phyloP scores from a whole-genome alignment of 805 yeast species.

The Metschnikowia cerradonensis region DNA sequence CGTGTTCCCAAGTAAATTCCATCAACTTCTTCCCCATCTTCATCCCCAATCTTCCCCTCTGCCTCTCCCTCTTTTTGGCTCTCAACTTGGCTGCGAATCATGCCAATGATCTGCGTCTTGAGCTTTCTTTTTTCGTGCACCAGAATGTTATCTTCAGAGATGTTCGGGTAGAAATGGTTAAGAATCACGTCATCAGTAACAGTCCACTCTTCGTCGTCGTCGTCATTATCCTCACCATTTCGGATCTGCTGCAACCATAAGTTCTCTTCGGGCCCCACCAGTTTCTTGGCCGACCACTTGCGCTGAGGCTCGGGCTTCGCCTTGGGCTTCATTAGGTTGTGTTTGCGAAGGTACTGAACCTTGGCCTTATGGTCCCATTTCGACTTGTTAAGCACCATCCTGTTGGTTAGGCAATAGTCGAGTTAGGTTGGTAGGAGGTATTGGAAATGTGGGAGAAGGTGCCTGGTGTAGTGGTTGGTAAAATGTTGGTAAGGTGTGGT shows the following conservation, averaged over 20 bases:
- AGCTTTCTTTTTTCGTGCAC: conserved; percentile 34
- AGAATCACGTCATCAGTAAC: conserved; percentile 39
- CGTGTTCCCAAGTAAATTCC: conserved; percentile 38
- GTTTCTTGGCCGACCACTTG: conserved; percentile 32
- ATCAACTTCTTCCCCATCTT: conserved; percentile 11
- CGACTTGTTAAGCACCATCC: conserved; percentile 40
- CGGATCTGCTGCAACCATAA: conserved; percentile 7
- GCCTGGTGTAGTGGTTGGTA: too few relatives aligned
- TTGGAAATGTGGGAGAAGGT: too few relatives aligned
- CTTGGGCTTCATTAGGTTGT: conserved; percentile 27
- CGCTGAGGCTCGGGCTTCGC: conserved; percentile 7
- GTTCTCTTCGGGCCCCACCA: conserved; percentile 9
- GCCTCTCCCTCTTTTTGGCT: neutral
- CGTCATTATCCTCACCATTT: conserved; percentile 13
- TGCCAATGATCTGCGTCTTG: conserved; percentile 31
- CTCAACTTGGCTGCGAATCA: conserved; percentile 7
- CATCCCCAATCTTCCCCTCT: too few relatives aligned
- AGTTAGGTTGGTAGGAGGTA: too few relatives aligned
- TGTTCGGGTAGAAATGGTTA: conserved; percentile 37
- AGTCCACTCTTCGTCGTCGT: conserved; percentile 37
- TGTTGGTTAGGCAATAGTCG: too few relatives aligned
- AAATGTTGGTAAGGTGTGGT: too few relatives aligned
- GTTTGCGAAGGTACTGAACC: conserved; percentile 35
- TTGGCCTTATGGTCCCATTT: conserved; percentile 46
- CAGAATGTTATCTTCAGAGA: conserved; percentile 31